These are phyloP conservation scores for Nymphaea thermarum DNA, from an alignment of 164 flowering plant genomes.

Conservation along the genomic window DNA sequence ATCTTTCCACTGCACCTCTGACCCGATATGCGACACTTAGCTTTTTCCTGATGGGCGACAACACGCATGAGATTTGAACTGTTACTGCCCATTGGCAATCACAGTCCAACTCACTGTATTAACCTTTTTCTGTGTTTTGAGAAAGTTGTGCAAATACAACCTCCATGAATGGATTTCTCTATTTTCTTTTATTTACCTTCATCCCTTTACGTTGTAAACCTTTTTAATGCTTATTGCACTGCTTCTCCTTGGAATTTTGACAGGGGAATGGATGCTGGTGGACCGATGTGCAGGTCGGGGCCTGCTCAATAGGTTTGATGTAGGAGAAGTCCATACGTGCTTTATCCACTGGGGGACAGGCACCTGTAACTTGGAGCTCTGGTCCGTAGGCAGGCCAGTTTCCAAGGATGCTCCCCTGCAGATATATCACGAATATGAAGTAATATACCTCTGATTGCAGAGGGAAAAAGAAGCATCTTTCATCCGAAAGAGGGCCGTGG, in stretches of 20 bases:
- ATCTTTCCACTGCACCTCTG: too few species aligned
- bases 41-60: too few species aligned
- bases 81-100: too few species aligned
- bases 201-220: background rate
- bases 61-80: too few species aligned
- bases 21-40: too few species aligned
- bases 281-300: conserved; percentile 53
- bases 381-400: conserved; percentile 85
- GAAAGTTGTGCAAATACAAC: too few species aligned
- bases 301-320: conserved; percentile 51
- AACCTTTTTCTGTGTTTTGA: too few species aligned
- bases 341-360: conserved; percentile 81
- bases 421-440: conserved; percentile 70
- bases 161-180: background rate
- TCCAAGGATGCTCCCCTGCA: conserved; percentile 59
- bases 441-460: conserved; percentile 8
- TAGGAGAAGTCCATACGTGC: conserved; percentile 57
- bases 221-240: background rate
- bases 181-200: too few species aligned
- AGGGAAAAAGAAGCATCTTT: background rate
- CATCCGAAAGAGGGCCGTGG: background rate
- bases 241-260: conserved; percentile 1
- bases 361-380: conserved; percentile 79
- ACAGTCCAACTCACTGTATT: too few species aligned
- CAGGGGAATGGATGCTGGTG: conserved; percentile 90